Evolutionary conservation across 2,329 filamentous ascomycete genomes (phyloP), one percentile per base, ranked within the genome.

Genomic region (Alternaria postmessia): DNA sequence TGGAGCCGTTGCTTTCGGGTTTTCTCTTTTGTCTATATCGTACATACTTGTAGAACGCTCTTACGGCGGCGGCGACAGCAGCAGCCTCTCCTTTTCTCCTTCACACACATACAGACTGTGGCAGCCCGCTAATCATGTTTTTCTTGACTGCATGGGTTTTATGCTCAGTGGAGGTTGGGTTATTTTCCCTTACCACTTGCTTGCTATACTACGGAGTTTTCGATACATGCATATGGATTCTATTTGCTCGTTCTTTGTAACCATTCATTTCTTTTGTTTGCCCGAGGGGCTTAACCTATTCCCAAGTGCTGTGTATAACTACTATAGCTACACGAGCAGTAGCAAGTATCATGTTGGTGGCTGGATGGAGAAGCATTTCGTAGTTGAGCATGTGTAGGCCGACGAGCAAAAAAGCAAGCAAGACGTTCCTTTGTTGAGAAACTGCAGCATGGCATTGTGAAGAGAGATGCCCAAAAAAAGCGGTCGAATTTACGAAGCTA

Each of bases 1-100:
- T 54, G 61, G 24, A 68, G 68, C 71, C 68, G 64, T 66, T 67
- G 57, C 66, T 71, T 74, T 63, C 36, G 51, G 60, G 64, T 66
- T 65, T 55, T 68, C 48, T 49, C 64, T 67, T 74, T 75, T 75
- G 65, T 71, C 60, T 70, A 59, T 69, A 75, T 72, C 68, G 75
- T 78, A 77, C 71, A 79, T 78, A 79, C 47, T 64, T 74, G 74
- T 77, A 75, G 75, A 77, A 67, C 69, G 70, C 59, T 59, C 47
- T 70, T 61, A 49, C 62, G 73, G 70, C 62, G 68, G 72, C 63
- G 71, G 70, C 64, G 39, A 42, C 39, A 67, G 72, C 70, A 51
- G 42, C 26, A 52, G 66, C 69, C 65, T 72, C 65, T 59, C 68
- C 66, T 66, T 60, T 69, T 68, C 64, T 57, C 65, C 57, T 57